These are phyloP conservation scores for Chlamydomonas incerta DNA, from an alignment of 139 green algal species.

Conservation along the genomic window DNA sequence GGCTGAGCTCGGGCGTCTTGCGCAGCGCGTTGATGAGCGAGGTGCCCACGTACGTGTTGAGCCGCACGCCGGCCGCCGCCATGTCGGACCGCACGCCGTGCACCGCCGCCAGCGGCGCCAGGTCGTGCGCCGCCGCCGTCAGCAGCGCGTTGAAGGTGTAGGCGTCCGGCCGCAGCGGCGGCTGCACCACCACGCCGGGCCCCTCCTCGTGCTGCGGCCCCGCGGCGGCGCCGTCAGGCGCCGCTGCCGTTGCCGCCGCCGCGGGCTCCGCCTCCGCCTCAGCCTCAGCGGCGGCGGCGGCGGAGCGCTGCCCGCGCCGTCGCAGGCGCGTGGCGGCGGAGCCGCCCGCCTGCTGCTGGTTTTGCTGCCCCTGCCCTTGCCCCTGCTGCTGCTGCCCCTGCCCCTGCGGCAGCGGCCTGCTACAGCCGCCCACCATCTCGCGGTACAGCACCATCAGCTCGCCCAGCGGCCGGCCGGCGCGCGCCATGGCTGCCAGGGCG, in stretches of 20 bases:
- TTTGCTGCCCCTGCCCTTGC: neutral
- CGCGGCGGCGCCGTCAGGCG: neutral
- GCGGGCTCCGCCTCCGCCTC: too few species aligned
- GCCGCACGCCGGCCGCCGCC: neutral
- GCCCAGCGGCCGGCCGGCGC: neutral
- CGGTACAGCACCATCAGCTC: slow-evolving; percentile 50
- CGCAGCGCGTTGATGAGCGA: slow-evolving; percentile 63
- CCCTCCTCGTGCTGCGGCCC: neutral
- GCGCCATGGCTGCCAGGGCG: slow-evolving; percentile 42
- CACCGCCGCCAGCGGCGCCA: slow-evolving; percentile 38
- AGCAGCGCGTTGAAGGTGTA: slow-evolving; percentile 66
- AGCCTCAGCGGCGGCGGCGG: too few species aligned
- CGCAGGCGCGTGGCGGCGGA: neutral
- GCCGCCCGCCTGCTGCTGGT: neutral
- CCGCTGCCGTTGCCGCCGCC: too few species aligned
- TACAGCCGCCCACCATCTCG: slow-evolving; percentile 25
- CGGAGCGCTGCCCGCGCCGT: neutral
- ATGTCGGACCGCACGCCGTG: slow-evolving; percentile 42
- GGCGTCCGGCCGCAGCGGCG: slow-evolving; percentile 44
- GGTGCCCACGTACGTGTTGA: slow-evolving; percentile 54
- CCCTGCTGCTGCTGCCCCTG: neutral
- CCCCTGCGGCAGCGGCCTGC: neutral
- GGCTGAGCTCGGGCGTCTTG: slow-evolving; percentile 24
- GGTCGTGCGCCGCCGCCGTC: slow-evolving; percentile 34
- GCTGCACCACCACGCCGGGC: neutral